Conservation (phyloP, 2,329 filamentous ascomycete species). For the Ophiobolus disseminans region DNA sequence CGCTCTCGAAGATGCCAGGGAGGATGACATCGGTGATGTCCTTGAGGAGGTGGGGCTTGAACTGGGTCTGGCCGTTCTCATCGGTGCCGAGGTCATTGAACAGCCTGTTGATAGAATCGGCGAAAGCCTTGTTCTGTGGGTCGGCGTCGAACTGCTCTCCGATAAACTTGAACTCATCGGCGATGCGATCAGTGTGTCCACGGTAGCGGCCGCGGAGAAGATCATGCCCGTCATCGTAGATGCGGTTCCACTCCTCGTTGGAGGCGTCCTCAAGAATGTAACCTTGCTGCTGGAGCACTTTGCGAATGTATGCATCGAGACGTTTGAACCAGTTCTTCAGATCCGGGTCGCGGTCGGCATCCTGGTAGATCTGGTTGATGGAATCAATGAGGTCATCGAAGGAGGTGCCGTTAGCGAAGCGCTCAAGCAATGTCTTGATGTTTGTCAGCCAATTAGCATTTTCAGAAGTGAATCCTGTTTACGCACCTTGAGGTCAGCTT, state of each 20-base stretch:
- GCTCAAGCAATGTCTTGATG: conserved; percentile 81
- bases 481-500: conserved; percentile 77
- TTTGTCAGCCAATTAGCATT: conserved; percentile 58
- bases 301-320: conserved; percentile 78
- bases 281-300: conserved; percentile 85
- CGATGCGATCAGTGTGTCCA: conserved; percentile 80
- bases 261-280: conserved; percentile 85
- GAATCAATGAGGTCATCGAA: conserved; percentile 84
- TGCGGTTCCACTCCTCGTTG: conserved; percentile 78
- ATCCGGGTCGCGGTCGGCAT: conserved; percentile 86
- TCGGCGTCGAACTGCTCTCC: conserved; percentile 89
- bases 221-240: conserved; percentile 86
- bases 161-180: conserved; percentile 91
- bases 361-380: conserved; percentile 84
- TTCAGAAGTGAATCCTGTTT: conserved; percentile 48
- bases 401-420: conserved; percentile 94
- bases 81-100: conserved; percentile 92
- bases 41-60: conserved; percentile 93
- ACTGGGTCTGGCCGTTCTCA: conserved; percentile 79
- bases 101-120: conserved; percentile 76
- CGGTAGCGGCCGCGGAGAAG: conserved; percentile 90
- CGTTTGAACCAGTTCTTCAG: conserved; percentile 88
- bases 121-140: conserved; percentile 82
- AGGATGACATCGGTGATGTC: conserved; percentile 88
- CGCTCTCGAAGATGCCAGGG: conserved; percentile 79